phyloP scores from a whole-genome alignment of 768 basidiomycete species.

The Amanita rimosa region DNA sequence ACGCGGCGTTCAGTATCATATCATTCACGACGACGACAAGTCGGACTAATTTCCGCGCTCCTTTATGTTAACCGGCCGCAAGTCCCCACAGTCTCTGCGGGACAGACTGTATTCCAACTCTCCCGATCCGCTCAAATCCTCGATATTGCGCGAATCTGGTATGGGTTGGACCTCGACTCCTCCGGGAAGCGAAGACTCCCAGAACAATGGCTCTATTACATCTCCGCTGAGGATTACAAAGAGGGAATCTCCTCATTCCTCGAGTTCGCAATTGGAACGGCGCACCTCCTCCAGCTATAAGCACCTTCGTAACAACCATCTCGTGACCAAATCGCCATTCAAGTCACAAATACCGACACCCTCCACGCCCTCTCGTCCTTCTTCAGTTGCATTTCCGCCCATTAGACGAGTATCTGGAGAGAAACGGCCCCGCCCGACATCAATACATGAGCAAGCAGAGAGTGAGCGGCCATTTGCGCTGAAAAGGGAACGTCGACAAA shows the following conservation, averaged over 20 bases:
- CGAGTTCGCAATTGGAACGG: slow-evolving; percentile 40
- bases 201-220: slow-evolving; percentile 27
- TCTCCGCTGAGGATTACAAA: slow-evolving; percentile 71
- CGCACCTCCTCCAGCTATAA: slow-evolving; percentile 71
- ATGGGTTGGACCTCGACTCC: slow-evolving; percentile 50
- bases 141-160: slow-evolving; percentile 51
- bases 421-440: slow-evolving; percentile 63
- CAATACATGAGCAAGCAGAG: slow-evolving; percentile 61
- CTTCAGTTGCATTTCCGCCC: slow-evolving; percentile 21
- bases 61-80: slow-evolving; percentile 23
- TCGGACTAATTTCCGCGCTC: slow-evolving; percentile 8
- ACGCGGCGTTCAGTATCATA: slow-evolving; percentile 6
- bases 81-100: slow-evolving; percentile 32
- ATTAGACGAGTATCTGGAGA: slow-evolving; percentile 59
- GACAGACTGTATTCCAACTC: slow-evolving; percentile 54
- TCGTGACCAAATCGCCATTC: slow-evolving; percentile 83
- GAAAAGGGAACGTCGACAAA: slow-evolving; percentile 67
- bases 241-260: slow-evolving; percentile 41
- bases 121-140: slow-evolving; percentile 52
- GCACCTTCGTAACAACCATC: slow-evolving; percentile 64
- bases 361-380: slow-evolving; percentile 24
- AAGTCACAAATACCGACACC: slow-evolving; percentile 53
- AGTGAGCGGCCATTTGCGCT: slow-evolving; percentile 57
- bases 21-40: slow-evolving; percentile 9
- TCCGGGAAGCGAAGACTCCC: slow-evolving; percentile 19